Evolutionary conservation across 371 early-diverging fungal species (phyloP), one percentile per base, ranked within the genome.

Genomic region (Blastocladiella emersonii): DNA sequence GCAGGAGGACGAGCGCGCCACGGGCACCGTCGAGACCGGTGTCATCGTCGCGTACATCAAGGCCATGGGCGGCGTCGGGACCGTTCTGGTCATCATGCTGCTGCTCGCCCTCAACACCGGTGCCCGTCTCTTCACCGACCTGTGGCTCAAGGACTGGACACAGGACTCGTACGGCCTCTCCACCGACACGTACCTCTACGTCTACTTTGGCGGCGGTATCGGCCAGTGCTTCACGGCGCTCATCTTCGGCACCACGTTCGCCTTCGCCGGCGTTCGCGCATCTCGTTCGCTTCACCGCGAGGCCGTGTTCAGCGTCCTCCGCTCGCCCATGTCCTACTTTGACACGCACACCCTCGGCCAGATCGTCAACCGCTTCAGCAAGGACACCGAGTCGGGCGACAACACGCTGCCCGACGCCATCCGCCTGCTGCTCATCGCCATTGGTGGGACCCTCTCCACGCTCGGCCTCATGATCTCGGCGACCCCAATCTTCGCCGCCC

Each of bases 301-400:
- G 30, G 56, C 56, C 32, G 32, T 56, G 12, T 56, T 34, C 19
- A 13, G 82, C 56, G 77, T 89, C 23, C 66, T 90, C 37, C 74
- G 80, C 13, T 85, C 92, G 0, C 88, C 87, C 6, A 72, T 89
- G 55, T 73, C 83, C 0, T 94, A 93, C 69, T 94, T 89, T 72
- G 92, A 93, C 62, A 84, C 85, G 0, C 88, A 87, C 7, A 92
- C 93, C 13, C 60, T 91, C 19, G 92, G 92, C 12, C 80, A 91
- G 51, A 85, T 94, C 61, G 73, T 93, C 63, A 90, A 93, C 68
- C 78, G 93, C 25, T 90, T 95, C 68, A 81, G 83, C 63, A 86
- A 88, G 67, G 95, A 95, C 67, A 85, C 88, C 63, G 87, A 87
- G 63, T 75, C 85, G 0, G 70, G 88, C 10, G 94, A 94, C 66